Percentiles rank a stretch among this genome's conserved stretches.
These are phyloP conservation scores for Exophiala oligosperma DNA, from an alignment of 2,329 filamentous ascomycete genomes.

Conservation along the genomic window DNA sequence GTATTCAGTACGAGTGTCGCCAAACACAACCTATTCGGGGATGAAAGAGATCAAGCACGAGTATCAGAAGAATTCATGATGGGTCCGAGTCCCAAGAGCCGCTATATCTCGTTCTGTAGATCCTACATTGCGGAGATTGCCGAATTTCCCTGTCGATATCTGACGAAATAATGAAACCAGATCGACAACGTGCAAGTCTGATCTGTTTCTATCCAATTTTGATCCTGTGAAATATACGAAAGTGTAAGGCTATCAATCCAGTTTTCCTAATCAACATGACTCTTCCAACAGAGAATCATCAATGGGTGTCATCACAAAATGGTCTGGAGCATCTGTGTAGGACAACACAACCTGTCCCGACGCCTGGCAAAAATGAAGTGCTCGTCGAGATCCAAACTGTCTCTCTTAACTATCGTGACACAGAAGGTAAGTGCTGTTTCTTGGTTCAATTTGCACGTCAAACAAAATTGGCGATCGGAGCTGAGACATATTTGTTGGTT, in stretches of 20 bases:
- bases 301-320: slow-evolving; percentile 58
- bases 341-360: slow-evolving; percentile 47
- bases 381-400: slow-evolving; percentile 62
- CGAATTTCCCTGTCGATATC: too few relatives aligned
- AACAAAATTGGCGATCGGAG: background rate
- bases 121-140: too few relatives aligned
- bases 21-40: too few relatives aligned
- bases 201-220: too few relatives aligned
- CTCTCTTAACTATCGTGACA: slow-evolving; percentile 52
- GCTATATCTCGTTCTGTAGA: too few relatives aligned
- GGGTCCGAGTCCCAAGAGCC: too few relatives aligned
- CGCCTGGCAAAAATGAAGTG: slow-evolving; percentile 52
- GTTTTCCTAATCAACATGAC: background rate
- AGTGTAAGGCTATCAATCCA: background rate
- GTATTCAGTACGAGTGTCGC: too few relatives aligned
- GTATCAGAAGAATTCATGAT: too few relatives aligned
- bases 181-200: too few relatives aligned
- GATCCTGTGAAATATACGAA: background rate
- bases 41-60: too few relatives aligned
- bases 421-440: slow-evolving; percentile 33
- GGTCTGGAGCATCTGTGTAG: slow-evolving; percentile 56
- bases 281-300: slow-evolving; percentile 23
- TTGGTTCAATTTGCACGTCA: too few relatives aligned
- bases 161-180: too few relatives aligned
- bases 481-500: background rate